Percentiles rank a stretch among this genome's conserved stretches.
phyloP scores from a whole-genome alignment of 2,329 filamentous ascomycete genomes.

The Mycocentrospora acerina region DNA sequence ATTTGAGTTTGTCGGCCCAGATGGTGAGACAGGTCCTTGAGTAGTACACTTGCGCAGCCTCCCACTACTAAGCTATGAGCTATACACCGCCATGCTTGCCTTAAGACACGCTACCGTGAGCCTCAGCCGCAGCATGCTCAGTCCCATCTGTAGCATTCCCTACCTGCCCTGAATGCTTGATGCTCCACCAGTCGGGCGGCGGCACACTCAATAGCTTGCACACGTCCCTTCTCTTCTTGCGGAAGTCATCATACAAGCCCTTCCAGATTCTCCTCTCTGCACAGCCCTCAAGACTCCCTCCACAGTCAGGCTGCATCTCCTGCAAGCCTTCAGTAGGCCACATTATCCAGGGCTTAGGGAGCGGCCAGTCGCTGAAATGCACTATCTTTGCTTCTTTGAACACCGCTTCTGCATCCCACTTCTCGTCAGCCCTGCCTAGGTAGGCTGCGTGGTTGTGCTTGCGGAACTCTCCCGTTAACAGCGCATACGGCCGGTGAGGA shows the following conservation, averaged over 20 bases:
- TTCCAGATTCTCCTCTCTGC: constrained; percentile 48
- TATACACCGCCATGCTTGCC: constrained; percentile 2
- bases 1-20: too few species aligned
- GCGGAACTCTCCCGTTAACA: constrained; percentile 66
- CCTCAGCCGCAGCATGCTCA: constrained; percentile 20
- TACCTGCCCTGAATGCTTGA: constrained; percentile 22
- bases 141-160: constrained; percentile 27
- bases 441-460: constrained; percentile 54
- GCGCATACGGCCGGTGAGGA: constrained; percentile 63
- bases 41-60: too few species aligned
- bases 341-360: constrained; percentile 66
- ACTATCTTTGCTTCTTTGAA: constrained; percentile 65
- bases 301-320: constrained; percentile 51
- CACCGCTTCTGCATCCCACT: constrained; percentile 60
- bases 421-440: constrained; percentile 54
- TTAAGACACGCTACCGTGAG: constrained; percentile 5
- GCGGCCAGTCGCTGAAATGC: constrained; percentile 72
- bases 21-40: too few species aligned
- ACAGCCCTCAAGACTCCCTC: constrained; percentile 32
- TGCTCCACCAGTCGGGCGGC: constrained; percentile 39
- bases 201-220: constrained; percentile 44
- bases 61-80: too few species aligned
- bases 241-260: constrained; percentile 48
- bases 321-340: constrained; percentile 44
- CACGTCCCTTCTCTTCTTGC: constrained; percentile 43